A percentile compares a stretch with the other conserved stretches of the same genome.
phyloP scores from a whole-genome alignment of 75 land plant genomes.

The Pinus albicaulis region DNA sequence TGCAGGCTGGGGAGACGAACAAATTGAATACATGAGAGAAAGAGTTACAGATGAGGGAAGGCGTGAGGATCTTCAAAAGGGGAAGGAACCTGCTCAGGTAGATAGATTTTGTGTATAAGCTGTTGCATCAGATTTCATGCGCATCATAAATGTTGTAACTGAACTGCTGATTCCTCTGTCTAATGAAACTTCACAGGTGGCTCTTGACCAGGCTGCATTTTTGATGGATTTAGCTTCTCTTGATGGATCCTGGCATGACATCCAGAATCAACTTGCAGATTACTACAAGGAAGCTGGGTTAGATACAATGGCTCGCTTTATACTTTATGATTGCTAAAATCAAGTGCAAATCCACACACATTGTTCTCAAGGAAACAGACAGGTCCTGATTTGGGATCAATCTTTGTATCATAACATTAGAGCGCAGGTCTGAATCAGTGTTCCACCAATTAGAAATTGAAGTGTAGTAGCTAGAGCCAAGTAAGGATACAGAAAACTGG shows the following conservation, averaged over 20 bases:
- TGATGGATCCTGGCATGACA: slow-evolving; percentile 80
- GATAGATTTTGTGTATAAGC: neutral
- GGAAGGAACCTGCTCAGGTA: slow-evolving; percentile 90
- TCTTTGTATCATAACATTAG: no score
- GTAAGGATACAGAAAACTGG: no score
- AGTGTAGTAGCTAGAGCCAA: no score
- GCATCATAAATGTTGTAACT: no score
- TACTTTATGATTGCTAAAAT: slow-evolving; percentile 19
- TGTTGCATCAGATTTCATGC: slow-evolving; percentile 3
- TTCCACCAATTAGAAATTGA: no score
- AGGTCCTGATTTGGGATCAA: no score
- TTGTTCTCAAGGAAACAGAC: no score
- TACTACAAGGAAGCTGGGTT: slow-evolving; percentile 87
- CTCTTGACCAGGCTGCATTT: slow-evolving; percentile 97
- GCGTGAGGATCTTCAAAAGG: slow-evolving; percentile 82
- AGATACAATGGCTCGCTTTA: slow-evolving; percentile 61
- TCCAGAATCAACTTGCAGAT: slow-evolving; percentile 59
- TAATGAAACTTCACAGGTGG: slow-evolving; percentile 41
- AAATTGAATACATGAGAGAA: slow-evolving; percentile 87
- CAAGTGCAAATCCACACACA: no score
- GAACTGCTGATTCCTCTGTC: neutral
- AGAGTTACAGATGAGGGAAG: slow-evolving; percentile 81
- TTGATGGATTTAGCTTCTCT: slow-evolving; percentile 91
- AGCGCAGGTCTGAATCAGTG: no score
- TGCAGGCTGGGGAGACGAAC: slow-evolving; percentile 97